These are phyloP conservation scores for Wickerhamomyces rabaulensis DNA, from an alignment of 805 yeast species.

Conservation along the genomic window DNA sequence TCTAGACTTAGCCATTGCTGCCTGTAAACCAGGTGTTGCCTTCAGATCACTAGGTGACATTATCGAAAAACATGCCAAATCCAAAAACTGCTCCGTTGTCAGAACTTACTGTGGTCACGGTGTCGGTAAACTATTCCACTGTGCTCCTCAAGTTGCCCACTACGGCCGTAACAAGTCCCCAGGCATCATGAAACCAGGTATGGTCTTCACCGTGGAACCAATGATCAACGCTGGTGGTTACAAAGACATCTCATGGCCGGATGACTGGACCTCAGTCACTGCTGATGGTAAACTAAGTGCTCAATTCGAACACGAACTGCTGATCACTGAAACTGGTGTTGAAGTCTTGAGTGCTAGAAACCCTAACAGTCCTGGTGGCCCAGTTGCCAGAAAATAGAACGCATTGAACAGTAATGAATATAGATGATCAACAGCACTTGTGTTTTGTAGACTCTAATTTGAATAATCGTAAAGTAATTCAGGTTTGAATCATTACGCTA, in stretches of 20 bases:
- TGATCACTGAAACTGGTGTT: constrained; percentile 90
- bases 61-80: constrained; percentile 81
- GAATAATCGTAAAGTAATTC: too few relatives aligned
- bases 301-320: constrained; percentile 89
- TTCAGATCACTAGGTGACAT: constrained; percentile 82
- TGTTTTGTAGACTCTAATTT: too few relatives aligned
- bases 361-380: constrained; percentile 85
- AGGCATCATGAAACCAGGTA: constrained; percentile 93
- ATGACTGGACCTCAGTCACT: constrained; percentile 93
- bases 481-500: too few relatives aligned
- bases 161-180: constrained; percentile 90
- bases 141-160: constrained; percentile 90
- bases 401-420: not conserved
- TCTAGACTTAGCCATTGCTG: constrained; percentile 73
- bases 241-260: constrained; percentile 90
- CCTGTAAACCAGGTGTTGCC: constrained; percentile 87
- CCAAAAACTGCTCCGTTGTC: constrained; percentile 79
- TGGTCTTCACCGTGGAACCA: constrained; percentile 96
- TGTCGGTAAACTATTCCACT: constrained; percentile 78
- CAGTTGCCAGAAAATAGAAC: constrained; percentile 45
- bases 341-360: constrained; percentile 85
- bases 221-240: constrained; percentile 86
- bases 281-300: constrained; percentile 88
- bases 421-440: not conserved
- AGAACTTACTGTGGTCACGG: constrained; percentile 95